Conservation (phyloP, 2,329 filamentous ascomycete genomes). For the Botrytis tulipae region DNA sequence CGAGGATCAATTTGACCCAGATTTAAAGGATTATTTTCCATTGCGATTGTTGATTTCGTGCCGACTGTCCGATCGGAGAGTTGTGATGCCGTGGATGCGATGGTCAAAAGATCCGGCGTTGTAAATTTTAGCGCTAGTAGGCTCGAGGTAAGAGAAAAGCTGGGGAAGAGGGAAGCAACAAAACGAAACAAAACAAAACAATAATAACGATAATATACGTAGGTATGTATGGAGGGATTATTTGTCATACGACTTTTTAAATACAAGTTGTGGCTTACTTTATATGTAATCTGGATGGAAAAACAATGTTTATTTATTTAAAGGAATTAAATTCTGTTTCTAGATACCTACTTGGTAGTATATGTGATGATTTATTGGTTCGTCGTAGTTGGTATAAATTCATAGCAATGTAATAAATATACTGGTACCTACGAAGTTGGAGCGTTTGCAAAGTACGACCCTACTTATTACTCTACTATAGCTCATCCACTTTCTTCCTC, state of each 20-base stretch:
- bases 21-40: constrained; percentile 18
- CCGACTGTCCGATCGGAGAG: constrained; percentile 14
- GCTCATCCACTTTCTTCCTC: background rate
- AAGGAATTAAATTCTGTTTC: background rate
- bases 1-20: constrained; percentile 24
- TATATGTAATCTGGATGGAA: background rate
- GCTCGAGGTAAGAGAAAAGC: background rate
- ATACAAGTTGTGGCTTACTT: background rate
- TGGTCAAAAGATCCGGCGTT: constrained; percentile 2
- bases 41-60: constrained; percentile 12
- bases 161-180: background rate
- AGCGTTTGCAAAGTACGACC: background rate
- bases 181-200: background rate
- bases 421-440: background rate
- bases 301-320: background rate
- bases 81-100: constrained; percentile 18
- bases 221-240: background rate
- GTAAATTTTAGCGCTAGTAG: background rate
- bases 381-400: background rate
- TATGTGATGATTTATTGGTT: background rate
- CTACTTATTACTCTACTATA: background rate
- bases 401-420: background rate
- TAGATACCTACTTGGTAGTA: background rate
- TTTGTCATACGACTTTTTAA: background rate
- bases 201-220: background rate